A percentile compares a stretch with the other conserved stretches of the same genome.
Conservation (phyloP, 164 flowering plant genomes). For the Tinospora cordifolia region DNA sequence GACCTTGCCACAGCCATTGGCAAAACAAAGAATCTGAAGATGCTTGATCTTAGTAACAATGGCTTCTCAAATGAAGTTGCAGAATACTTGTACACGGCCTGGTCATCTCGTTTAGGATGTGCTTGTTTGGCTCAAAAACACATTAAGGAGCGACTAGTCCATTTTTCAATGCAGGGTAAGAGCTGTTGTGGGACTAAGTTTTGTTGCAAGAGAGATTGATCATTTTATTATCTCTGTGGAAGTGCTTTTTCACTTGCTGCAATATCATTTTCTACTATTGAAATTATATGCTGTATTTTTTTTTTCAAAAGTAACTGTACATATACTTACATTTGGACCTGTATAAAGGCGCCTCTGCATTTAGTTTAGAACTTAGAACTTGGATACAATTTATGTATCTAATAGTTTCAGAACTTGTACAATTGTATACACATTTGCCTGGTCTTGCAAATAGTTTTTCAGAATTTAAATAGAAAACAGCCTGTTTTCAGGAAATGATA, state of each 20-base stretch:
- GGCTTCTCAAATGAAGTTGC: slow-evolving; percentile 44
- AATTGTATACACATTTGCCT: too few relatives aligned
- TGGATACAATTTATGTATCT: too few relatives aligned
- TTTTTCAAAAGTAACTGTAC: background rate
- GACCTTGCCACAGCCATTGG: slow-evolving; percentile 55
- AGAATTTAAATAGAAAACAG: too few relatives aligned
- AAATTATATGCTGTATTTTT: too few relatives aligned
- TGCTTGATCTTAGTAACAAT: slow-evolving; percentile 65
- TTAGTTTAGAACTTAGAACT: too few relatives aligned
- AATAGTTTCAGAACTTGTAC: too few relatives aligned
- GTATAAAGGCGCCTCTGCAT: background rate
- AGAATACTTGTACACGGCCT: slow-evolving; percentile 47
- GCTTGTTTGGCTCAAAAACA: slow-evolving; percentile 35
- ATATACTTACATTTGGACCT: background rate
- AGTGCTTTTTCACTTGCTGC: too few relatives aligned
- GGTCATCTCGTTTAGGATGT: slow-evolving; percentile 40
- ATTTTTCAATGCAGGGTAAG: slow-evolving; percentile 41
- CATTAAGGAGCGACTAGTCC: slow-evolving; percentile 36
- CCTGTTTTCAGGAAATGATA: too few relatives aligned
- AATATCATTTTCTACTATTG: too few relatives aligned
- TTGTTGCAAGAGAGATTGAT: slow-evolving; percentile 61
- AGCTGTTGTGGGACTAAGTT: slow-evolving; percentile 52
- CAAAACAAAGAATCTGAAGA: slow-evolving; percentile 39
- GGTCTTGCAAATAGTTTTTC: too few relatives aligned
- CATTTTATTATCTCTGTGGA: background rate